Percentiles rank a stretch among this genome's conserved stretches.
phyloP scores from a whole-genome alignment of 306 rosid species.

The Glycine soja region DNA sequence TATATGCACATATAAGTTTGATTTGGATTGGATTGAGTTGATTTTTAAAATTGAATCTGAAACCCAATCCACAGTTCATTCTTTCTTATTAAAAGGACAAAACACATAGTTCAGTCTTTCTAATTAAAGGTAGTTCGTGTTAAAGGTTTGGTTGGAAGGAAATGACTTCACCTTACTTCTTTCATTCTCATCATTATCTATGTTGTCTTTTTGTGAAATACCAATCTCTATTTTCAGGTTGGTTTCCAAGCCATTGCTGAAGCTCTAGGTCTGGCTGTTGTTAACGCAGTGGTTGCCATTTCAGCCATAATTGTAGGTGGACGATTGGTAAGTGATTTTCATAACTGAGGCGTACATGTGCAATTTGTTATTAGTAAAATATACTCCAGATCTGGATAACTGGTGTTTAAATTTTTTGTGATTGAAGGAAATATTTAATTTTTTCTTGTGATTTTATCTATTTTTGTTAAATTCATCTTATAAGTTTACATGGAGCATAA shows the following conservation, averaged over 20 bases:
- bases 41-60: no score
- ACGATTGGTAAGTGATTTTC: constrained; percentile 79
- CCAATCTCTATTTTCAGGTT: constrained; percentile 61
- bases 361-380: constrained; percentile 30
- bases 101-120: constrained; percentile 23
- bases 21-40: no score
- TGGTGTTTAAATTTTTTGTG: constrained; percentile 8
- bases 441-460: no score
- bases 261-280: constrained; percentile 99
- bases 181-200: constrained; percentile 22
- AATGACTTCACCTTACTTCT: no score
- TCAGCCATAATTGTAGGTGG: constrained; percentile 97
- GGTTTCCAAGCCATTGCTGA: constrained; percentile 99
- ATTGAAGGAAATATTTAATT: constrained; percentile 38
- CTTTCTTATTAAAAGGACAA: constrained; percentile 19
- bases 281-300: constrained; percentile 94
- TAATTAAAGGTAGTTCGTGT: constrained; percentile 32
- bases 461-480: no score
- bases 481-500: no score
- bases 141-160: constrained; percentile 27
- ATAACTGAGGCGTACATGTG: constrained; percentile 9
- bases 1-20: no score
- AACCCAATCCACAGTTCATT: no score
- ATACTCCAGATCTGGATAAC: constrained; percentile 15
- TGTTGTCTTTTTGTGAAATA: constrained; percentile 42